Base-by-base conservation (phyloP, 1,284 basidiomycete species). In the Apiotrichum gracile region DNA sequence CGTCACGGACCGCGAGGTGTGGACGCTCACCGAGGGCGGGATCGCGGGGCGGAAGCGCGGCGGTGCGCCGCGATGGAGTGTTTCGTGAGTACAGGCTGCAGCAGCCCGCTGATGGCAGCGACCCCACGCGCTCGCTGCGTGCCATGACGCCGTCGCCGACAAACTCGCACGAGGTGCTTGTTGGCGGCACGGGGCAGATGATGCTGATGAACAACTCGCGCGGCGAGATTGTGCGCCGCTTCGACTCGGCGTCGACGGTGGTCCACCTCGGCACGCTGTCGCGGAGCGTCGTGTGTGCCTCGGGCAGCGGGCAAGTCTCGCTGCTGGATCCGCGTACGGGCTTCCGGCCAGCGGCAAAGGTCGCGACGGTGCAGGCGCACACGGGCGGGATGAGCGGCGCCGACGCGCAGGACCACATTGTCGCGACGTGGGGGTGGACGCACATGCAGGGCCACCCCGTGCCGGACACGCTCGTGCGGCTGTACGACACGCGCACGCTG, bases 391-490 rank as follows among this genome's bases (percentile, higher is more conserved):
- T 94, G 26, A 86, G 86, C 74, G 90, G 87, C n/a, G 79, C 94
- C 25, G 86, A 90, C 62, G 80, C 81, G 0, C 81, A 82, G 37
- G 88, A 87, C 4, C 86, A 90, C 70, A 82, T 85, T 57, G 81
- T 88, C 25, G 88, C 86, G 65, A 90, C 89, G 2, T 88, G 91
- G 64, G 92, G 92, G 4, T 86, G 86, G 76, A 86, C 87, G 8
- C 80, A 89, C 70, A 86, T 88, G 90, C 89, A 90, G 72, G 86
- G 88, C 21, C 86, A 88, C 42, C 91, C 93, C 1, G 82, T 88
- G 47, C 87, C 90, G 0, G 94, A 97, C 70, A 88, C 91, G 2
- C 78, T 96, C 25, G 88, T 98, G 62, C 94, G 96, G 73, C 81
- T 97, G 12, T 96, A 89, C 68, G 94, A 98, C 70, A 70, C 91